phyloP scores from a whole-genome alignment of 352 stramenopile species.

The Globisporangium middletonii region DNA sequence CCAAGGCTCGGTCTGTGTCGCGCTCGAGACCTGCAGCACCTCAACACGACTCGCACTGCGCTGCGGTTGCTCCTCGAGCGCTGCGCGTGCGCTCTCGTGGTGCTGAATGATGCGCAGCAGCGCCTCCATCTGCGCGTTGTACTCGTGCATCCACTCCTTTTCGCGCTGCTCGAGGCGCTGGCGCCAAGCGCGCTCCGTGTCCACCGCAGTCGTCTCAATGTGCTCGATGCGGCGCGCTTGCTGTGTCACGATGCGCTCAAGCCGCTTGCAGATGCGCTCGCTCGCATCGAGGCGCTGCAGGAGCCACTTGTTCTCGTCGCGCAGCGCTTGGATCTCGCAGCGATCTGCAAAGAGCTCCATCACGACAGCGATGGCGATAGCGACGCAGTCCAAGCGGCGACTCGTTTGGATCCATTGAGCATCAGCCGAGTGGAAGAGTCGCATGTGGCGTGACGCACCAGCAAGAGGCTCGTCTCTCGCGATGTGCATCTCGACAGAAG shows the following conservation, averaged over 20 bases:
- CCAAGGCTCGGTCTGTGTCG: conserved; percentile 21
- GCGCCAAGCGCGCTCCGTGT: conserved; percentile 7
- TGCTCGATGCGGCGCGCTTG: conserved; percentile 12
- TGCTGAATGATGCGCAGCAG: conserved; percentile 42
- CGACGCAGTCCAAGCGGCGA: neutral
- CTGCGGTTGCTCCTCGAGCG: conserved; percentile 16
- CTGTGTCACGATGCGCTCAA: conserved; percentile 14
- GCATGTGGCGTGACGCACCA: too few relatives aligned
- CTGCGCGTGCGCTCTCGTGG: conserved; percentile 23
- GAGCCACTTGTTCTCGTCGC: conserved; percentile 38
- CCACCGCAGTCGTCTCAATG: conserved; percentile 12
- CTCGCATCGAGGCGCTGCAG: conserved; percentile 21
- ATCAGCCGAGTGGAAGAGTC: neutral
- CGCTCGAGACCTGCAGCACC: conserved; percentile 14
- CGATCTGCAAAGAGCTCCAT: conserved; percentile 11
- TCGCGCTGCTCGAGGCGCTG: conserved; percentile 15
- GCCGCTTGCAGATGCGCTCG: conserved; percentile 12
- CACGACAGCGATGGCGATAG: neutral
- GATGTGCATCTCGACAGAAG: too few relatives aligned
- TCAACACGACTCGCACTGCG: conserved; percentile 1
- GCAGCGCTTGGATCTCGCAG: conserved; percentile 12
- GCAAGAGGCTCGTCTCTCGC: too few relatives aligned
- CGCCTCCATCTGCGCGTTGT: conserved; percentile 33
- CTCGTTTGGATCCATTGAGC: neutral
- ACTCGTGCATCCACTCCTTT: conserved; percentile 33